Conservation (phyloP, 2,329 filamentous ascomycete genomes). For the Botrytis fabae region DNA sequence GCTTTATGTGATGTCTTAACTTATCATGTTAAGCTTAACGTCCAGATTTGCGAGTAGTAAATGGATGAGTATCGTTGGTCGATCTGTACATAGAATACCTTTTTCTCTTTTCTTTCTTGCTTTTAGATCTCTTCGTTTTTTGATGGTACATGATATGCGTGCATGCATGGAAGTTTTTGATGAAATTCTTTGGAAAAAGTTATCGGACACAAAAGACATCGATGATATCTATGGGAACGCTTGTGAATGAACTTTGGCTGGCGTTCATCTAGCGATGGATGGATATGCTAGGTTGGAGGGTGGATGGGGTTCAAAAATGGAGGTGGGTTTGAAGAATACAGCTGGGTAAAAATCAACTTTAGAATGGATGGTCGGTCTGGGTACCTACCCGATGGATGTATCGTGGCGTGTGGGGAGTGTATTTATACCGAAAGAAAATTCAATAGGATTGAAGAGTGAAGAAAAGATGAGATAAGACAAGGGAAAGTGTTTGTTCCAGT, state of each 20-base stretch:
- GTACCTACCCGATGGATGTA: neutral
- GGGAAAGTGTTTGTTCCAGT: neutral
- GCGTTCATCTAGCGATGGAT: constrained; percentile 20
- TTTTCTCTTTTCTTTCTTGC: constrained; percentile 14
- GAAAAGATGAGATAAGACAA: neutral
- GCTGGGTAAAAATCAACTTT: neutral
- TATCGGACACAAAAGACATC: neutral
- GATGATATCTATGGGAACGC: neutral
- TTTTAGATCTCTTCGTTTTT: constrained; percentile 18
- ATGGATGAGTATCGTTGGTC: neutral
- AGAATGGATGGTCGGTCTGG: neutral
- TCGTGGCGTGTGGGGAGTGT: neutral
- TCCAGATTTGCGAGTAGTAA: neutral
- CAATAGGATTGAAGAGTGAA: neutral
- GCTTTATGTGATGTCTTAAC: neutral
- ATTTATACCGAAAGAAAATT: neutral
- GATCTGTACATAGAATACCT: constrained; percentile 28
- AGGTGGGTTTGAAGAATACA: neutral
- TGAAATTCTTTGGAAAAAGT: neutral
- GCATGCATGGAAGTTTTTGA: constrained; percentile 3
- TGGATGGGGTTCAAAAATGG: neutral
- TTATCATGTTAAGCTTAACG: neutral
- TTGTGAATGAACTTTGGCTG: constrained; percentile 10
- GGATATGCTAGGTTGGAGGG: constrained; percentile 5
- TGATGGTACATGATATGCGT: constrained; percentile 12